These are phyloP conservation scores for Fusarium beomiforme DNA, from an alignment of 2,329 filamentous ascomycete genomes.

Conservation along the genomic window DNA sequence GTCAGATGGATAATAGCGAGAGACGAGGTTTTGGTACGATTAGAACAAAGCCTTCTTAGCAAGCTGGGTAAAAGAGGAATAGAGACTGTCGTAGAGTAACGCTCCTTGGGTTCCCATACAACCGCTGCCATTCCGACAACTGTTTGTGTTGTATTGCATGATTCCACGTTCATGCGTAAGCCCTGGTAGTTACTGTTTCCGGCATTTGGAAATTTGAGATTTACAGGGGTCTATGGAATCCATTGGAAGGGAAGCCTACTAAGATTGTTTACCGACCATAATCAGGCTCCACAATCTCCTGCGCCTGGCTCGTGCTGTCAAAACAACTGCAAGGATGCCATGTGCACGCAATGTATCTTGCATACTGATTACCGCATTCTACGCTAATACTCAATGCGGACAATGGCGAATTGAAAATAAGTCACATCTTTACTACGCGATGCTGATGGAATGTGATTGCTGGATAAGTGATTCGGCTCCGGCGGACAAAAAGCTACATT, in stretches of 20 bases:
- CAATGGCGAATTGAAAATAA: no score
- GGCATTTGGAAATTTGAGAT: not conserved
- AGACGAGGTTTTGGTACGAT: not conserved
- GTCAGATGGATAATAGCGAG: fast-evolving
- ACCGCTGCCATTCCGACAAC: not conserved
- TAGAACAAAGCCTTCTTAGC: fast-evolving
- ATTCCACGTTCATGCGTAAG: not conserved
- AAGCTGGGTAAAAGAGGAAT: no score
- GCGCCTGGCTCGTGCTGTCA: not conserved
- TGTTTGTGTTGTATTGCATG: no score
- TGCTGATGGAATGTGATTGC: not conserved
- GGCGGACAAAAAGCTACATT: not conserved
- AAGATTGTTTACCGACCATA: no score
- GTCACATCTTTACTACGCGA: no score
- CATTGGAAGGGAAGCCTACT: no score
- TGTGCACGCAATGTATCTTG: not conserved
- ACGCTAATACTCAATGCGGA: not conserved
- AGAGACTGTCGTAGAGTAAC: no score
- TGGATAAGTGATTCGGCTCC: not conserved
- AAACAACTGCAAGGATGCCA: not conserved
- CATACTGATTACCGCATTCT: not conserved
- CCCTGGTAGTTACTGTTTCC: not conserved
- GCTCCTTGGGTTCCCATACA: no score
- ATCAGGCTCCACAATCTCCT: not conserved
- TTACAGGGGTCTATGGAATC: no score